These are phyloP conservation scores for Pueraria montana DNA, from an alignment of 306 rosid genomes.

Conservation along the genomic window DNA sequence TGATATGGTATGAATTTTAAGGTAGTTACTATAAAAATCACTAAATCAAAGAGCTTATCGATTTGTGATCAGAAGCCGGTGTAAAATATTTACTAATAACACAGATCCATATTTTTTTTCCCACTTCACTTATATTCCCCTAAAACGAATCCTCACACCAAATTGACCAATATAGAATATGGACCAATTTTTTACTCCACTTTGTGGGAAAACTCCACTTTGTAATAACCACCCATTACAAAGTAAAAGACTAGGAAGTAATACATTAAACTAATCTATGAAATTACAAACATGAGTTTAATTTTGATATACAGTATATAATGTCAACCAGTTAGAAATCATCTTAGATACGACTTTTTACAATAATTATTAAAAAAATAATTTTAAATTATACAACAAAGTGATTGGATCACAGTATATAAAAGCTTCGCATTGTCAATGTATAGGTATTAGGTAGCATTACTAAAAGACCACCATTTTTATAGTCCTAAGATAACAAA, in stretches of 20 bases:
- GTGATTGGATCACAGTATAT: neutral
- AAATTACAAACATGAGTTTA: neutral
- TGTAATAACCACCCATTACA: neutral
- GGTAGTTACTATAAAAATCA: too few species aligned
- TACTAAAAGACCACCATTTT: neutral
- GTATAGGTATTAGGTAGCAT: neutral
- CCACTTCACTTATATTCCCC: neutral
- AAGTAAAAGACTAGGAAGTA: neutral
- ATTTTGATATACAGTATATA: neutral
- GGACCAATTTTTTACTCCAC: neutral
- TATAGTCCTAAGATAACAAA: neutral
- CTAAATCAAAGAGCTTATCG: too few species aligned
- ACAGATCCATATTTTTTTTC: neutral
- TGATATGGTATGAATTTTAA: too few species aligned
- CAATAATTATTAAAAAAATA: neutral
- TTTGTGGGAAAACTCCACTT: neutral
- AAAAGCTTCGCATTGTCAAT: too few species aligned
- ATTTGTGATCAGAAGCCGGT: too few species aligned
- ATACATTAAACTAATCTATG: neutral
- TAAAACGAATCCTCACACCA: neutral
- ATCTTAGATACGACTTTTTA: too few species aligned
- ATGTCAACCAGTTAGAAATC: neutral
- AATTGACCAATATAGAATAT: too few species aligned
- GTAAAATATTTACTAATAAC: slow-evolving; percentile 4
- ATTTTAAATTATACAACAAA: neutral